A percentile compares a stretch with the other conserved stretches of the same genome.
Conservation (phyloP, 805 yeast species). For the Saccharomyces kudriavzevii region DNA sequence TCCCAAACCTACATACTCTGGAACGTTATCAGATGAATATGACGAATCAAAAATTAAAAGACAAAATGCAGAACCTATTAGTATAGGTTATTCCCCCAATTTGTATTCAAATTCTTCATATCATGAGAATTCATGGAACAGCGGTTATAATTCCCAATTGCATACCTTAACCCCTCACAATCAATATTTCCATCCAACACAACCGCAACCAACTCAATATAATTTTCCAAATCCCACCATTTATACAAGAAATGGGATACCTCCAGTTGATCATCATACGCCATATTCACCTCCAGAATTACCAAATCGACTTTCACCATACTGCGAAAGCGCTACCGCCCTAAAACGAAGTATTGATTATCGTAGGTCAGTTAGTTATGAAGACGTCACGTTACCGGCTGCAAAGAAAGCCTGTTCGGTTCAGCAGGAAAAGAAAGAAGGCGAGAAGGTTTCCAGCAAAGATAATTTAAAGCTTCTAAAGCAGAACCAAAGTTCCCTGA, state of each 20-base stretch:
- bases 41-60: background rate
- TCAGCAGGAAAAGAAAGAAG: background rate
- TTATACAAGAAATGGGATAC: background rate
- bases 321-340: background rate
- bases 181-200: background rate
- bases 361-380: background rate
- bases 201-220: background rate
- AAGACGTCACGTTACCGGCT: background rate
- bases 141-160: background rate
- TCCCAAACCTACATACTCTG: constrained; percentile 25
- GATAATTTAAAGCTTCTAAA: background rate
- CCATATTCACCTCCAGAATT: background rate
- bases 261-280: background rate
- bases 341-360: background rate
- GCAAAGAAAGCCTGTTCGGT: background rate
- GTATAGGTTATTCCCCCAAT: background rate
- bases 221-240: background rate
- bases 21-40: constrained; percentile 9
- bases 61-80: background rate
- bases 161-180: background rate
- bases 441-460: background rate
- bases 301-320: background rate
- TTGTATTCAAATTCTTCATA: background rate
- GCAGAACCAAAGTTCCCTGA: background rate
- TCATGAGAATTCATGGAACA: background rate